Evolutionary conservation across 192 early-diverging fungal species (phyloP).

Genomic region (Backusella macrospora): DNA sequence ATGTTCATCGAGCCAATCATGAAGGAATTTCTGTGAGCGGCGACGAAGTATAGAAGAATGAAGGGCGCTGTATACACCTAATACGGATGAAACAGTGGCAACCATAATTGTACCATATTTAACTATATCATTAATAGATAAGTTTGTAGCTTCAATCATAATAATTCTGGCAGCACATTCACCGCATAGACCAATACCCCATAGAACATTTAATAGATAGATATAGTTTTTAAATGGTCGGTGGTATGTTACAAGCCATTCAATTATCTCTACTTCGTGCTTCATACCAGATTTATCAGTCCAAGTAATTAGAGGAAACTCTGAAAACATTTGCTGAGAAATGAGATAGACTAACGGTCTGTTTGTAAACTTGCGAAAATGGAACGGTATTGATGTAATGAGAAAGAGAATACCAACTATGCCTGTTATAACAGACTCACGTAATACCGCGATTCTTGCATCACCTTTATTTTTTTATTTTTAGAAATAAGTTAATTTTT

Average conservation of each 20-base stretch:
- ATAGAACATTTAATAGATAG: constrained; percentile 31
- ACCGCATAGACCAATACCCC: constrained; percentile 40
- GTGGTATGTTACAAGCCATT: constrained; percentile 41
- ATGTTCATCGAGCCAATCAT: background rate
- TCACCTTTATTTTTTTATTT: constrained; percentile 18
- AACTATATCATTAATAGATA: constrained; percentile 44
- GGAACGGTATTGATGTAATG: constrained; percentile 43
- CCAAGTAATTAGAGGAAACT: constrained; percentile 30
- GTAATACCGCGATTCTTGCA: constrained; percentile 42
- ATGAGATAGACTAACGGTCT: constrained; percentile 38
- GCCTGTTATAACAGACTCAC: constrained; percentile 46
- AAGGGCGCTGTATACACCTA: background rate
- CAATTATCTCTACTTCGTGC: constrained; percentile 18
- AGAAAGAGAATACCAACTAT: constrained; percentile 42
- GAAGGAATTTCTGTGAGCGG: background rate
- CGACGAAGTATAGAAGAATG: background rate
- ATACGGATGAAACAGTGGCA: background rate
- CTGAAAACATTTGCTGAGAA: constrained; percentile 36
- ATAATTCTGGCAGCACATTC: constrained; percentile 45
- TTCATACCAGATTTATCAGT: constrained; percentile 36
- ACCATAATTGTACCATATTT: constrained; percentile 42
- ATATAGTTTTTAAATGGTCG: constrained; percentile 23
- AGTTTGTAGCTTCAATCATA: constrained; percentile 38
- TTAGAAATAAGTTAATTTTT: background rate
- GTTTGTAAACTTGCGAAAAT: constrained; percentile 33